These are phyloP conservation scores for Alternaria gansuensis DNA, from an alignment of 2,329 filamentous ascomycete genomes.

Conservation along the genomic window DNA sequence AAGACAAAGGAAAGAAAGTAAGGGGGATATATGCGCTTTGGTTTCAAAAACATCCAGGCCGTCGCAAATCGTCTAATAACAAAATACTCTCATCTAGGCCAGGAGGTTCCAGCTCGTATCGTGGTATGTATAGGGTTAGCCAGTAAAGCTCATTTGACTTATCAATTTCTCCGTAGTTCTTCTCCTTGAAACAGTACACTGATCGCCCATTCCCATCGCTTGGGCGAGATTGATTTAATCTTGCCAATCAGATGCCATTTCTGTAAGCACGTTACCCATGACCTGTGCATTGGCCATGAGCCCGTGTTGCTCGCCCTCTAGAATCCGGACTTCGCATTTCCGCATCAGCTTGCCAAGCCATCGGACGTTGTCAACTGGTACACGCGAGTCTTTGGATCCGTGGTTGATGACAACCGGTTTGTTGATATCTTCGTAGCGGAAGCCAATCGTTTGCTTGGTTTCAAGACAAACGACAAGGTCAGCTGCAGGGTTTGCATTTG, in stretches of 20 bases:
- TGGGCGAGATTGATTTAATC: conserved; percentile 50
- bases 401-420: conserved; percentile 93
- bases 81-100: not conserved
- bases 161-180: conserved; percentile 31
- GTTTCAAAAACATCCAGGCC: not conserved
- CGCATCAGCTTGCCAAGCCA: conserved; percentile 97
- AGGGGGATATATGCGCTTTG: not conserved
- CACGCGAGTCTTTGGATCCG: conserved; percentile 86
- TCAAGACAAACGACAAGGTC: conserved; percentile 94
- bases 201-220: conserved; percentile 16
- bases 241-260: conserved; percentile 89
- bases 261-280: conserved; percentile 93
- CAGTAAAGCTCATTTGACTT: conserved; percentile 23
- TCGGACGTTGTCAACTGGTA: conserved; percentile 92
- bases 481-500: conserved; percentile 90
- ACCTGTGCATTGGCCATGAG: conserved; percentile 93
- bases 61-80: conserved; percentile 6
- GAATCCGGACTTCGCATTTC: conserved; percentile 86
- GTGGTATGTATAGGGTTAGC: conserved; percentile 3
- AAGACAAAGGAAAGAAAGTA: not conserved
- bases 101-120: not conserved
- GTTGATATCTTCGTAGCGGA: conserved; percentile 95
- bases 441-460: conserved; percentile 88
- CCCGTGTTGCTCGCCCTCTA: conserved; percentile 92
- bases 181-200: conserved; percentile 25